phyloP scores from a whole-genome alignment of 2,329 filamentous ascomycete species.

The Cercospora zeae-maydis region DNA sequence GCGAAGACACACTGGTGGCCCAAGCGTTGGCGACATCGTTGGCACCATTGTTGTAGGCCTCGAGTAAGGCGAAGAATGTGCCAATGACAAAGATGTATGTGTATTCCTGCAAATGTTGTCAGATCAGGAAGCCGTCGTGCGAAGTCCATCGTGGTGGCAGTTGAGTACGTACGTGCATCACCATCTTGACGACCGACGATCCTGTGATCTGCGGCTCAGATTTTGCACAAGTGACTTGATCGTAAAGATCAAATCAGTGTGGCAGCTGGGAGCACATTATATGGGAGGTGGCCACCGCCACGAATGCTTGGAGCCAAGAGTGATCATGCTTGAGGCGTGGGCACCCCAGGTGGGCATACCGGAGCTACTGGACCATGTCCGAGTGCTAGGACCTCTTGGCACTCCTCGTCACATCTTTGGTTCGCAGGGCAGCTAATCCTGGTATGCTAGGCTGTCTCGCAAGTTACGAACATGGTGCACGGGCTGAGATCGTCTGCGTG shows the following conservation, averaged over 20 bases:
- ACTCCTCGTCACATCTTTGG: neutral
- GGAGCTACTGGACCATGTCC: conserved; percentile 4
- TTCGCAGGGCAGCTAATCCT: conserved; percentile 3
- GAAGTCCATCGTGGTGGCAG: neutral
- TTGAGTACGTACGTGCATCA: neutral
- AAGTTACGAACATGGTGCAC: neutral
- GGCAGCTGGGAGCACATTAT: conserved; percentile 4
- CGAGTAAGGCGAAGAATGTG: conserved; percentile 61
- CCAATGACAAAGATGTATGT: conserved; percentile 54
- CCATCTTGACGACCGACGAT: conserved; percentile 7
- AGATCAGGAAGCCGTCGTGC: neutral
- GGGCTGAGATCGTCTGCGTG: neutral
- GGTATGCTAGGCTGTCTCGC: conserved; percentile 1
- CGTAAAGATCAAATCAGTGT: conserved; percentile 1
- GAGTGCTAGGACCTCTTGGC: neutral
- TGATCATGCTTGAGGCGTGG: conserved; percentile 3
- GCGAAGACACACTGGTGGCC: conserved; percentile 51
- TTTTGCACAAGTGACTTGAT: neutral
- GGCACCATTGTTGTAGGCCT: conserved; percentile 60
- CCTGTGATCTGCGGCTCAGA: neutral
- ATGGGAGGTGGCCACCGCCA: neutral
- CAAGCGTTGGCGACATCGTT: conserved; percentile 54
- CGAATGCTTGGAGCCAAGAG: conserved; percentile 1
- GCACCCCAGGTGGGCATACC: neutral
- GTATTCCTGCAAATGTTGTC: conserved; percentile 6